Percentiles rank a stretch among this genome's conserved stretches.
These are phyloP conservation scores for Beauveria australis DNA, from an alignment of 2,329 filamentous ascomycete genomes.

Conservation along the genomic window DNA sequence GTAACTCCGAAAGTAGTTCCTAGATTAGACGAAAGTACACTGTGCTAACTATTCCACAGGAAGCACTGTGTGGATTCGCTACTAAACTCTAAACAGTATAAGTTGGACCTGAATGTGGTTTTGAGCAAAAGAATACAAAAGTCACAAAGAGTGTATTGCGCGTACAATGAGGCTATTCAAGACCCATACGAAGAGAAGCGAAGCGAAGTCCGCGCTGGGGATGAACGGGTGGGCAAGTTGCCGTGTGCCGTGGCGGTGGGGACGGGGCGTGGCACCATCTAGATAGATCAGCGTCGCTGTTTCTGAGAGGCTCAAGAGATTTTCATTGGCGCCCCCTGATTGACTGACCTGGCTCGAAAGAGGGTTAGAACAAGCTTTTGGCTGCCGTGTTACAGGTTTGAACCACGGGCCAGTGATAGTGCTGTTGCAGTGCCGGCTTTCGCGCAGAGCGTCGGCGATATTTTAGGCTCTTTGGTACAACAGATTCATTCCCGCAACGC, in stretches of 20 bases:
- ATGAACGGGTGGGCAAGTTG: neutral
- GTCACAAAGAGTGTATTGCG: neutral
- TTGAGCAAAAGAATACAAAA: too few relatives aligned
- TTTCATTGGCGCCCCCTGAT: too few relatives aligned
- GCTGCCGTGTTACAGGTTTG: neutral
- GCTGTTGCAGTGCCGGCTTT: neutral
- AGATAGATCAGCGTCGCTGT: conserved; percentile 2
- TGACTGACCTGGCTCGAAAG: neutral
- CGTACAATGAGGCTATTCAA: neutral
- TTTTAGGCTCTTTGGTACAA: neutral
- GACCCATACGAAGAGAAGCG: neutral
- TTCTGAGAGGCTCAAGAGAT: neutral
- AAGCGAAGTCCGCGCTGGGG: neutral
- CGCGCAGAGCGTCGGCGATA: neutral
- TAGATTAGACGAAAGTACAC: too few relatives aligned
- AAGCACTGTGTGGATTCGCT: too few relatives aligned
- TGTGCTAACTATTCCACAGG: too few relatives aligned
- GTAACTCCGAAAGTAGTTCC: too few relatives aligned
- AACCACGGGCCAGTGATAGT: neutral
- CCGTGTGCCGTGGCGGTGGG: neutral
- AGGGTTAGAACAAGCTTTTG: neutral
- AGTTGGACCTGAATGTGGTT: too few relatives aligned
- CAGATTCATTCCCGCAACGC: neutral
- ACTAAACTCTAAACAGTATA: too few relatives aligned
- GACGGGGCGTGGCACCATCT: neutral